Conservation (phyloP, 305 asterid species). For the Fraxinus latifolia region DNA sequence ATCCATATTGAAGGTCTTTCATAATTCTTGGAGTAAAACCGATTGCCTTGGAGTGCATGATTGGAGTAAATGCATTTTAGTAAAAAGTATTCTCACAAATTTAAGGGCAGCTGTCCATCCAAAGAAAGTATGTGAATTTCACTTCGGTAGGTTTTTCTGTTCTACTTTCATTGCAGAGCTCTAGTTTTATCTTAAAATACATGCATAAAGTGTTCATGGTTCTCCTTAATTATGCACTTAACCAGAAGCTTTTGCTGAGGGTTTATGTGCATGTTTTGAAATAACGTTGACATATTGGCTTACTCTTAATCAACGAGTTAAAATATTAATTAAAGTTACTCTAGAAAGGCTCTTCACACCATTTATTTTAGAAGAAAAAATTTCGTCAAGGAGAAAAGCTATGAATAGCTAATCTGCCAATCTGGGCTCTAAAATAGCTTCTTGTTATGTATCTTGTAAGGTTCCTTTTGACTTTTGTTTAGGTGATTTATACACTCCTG, state of each 20-base stretch:
- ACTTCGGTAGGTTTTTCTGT: background rate
- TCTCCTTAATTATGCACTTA: background rate
- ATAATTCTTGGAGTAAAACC: background rate
- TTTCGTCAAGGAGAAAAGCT: background rate
- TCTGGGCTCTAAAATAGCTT: background rate
- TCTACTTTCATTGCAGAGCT: background rate
- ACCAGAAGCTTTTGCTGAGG: background rate
- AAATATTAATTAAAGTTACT: background rate
- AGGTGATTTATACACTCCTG: constrained; percentile 9
- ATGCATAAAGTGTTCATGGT: background rate
- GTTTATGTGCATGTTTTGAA: background rate
- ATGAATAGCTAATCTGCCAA: background rate
- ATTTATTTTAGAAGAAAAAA: background rate
- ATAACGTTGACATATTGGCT: constrained; percentile 4
- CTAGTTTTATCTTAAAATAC: background rate
- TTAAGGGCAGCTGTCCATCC: background rate
- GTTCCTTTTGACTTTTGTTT: background rate
- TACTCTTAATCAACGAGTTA: background rate
- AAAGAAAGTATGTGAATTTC: background rate
- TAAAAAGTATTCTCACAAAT: background rate
- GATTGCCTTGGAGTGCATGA: background rate
- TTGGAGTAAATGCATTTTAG: background rate
- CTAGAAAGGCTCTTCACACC: background rate
- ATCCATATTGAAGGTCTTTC: background rate
- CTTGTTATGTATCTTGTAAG: background rate